Base-by-base conservation (phyloP, 306 rosid species). In the Dryas octopetala region DNA sequence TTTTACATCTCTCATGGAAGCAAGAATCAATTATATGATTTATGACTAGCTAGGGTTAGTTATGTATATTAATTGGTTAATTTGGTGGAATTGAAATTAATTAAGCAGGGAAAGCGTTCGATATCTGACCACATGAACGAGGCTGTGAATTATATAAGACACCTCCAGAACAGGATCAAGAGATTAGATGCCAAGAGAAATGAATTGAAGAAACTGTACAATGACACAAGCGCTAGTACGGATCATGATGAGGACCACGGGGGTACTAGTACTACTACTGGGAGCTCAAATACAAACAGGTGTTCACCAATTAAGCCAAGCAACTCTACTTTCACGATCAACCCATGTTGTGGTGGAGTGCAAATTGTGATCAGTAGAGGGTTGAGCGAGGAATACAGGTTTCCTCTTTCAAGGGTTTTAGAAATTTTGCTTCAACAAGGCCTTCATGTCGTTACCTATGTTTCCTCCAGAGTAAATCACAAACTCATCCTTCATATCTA, bases 61-160 rank as follows among this genome's bases (percentile, higher is more conserved):
- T 41, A 63, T 8, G 32, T 41, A 8, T 62, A 41, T 63, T 63
- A 26, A 12, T 40, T 41, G 48, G 26, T 67, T 9, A 52, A 17
- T 9, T 19, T 78, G 28, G 53, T 79, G 74, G 59, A 23, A 9
- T 40, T 41, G 50, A 16, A 28, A n/a, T 81, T 73, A 65, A 23
- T 23, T 23, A 23, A 38, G 57, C 84, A 90, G 96, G 93, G 91
- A 76, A 90, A 90, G 83, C 91, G 96, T 67, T 90, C 96, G 51
- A 76, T 80, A 32, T 90, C 90, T 5, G 96, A 90, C 61, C 93
- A 88, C 73, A 83, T 85, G 79, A 82, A 76, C 45, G 90, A 85
- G 87, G 83, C 90, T 40, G 88, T 78, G 74, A 86, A 78, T 44
- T 88, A 88, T 71, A 86, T 90, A 80, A 88, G 86, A 16, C 80